A percentile compares a stretch with the other conserved stretches of the same genome.
Evolutionary conservation across 352 stramenopile species (phyloP).

Genomic region (Phytopythium mirpurense): DNA sequence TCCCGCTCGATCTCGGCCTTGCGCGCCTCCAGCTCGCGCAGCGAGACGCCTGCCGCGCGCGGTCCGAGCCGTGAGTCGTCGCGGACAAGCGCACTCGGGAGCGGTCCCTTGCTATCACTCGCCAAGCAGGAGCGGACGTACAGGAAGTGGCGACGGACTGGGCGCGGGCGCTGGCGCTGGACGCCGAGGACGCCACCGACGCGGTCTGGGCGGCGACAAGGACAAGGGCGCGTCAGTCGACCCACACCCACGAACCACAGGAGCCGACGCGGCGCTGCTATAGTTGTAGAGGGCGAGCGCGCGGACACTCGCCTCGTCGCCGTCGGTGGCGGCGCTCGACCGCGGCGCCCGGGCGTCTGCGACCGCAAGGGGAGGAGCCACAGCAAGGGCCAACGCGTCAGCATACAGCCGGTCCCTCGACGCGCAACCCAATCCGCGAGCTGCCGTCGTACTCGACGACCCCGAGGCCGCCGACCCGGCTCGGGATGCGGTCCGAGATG

Average conservation of each 20-base stretch:
- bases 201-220: not conserved
- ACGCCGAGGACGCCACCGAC: not conserved
- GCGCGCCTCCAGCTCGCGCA: slow-evolving; percentile 46
- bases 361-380: not conserved
- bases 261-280: too few relatives aligned
- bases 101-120: too few relatives aligned
- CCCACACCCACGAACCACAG: too few relatives aligned
- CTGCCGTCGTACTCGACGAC: not conserved
- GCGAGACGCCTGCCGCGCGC: slow-evolving; percentile 27
- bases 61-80: not conserved
- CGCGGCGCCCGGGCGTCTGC: not conserved
- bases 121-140: slow-evolving; percentile 8
- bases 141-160: slow-evolving; percentile 33
- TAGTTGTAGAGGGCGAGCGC: not conserved
- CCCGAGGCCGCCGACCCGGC: not conserved
- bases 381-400: too few relatives aligned
- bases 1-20: slow-evolving; percentile 61
- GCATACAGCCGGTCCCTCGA: too few relatives aligned
- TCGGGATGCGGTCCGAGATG: too few relatives aligned
- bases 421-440: too few relatives aligned
- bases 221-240: too few relatives aligned
- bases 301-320: not conserved
- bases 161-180: not conserved
- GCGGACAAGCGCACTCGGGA: too few relatives aligned
- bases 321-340: not conserved